phyloP scores from a whole-genome alignment of 176 grass and related monocot species.

The Chrysopogon serrulatus region DNA sequence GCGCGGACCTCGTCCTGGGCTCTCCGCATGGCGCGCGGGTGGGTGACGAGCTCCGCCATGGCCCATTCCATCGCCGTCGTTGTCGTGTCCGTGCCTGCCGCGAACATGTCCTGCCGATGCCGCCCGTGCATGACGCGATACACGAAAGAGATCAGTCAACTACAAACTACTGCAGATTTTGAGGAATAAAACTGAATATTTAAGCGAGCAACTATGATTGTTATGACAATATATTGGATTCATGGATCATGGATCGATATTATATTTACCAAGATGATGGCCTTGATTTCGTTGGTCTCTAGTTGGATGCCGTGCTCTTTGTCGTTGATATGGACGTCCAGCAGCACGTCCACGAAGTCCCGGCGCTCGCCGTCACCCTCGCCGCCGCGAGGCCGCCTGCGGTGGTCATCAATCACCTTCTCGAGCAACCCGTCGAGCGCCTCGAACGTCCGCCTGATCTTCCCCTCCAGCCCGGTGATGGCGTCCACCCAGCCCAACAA shows the following conservation, averaged over 20 bases:
- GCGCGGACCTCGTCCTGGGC: conserved; percentile 30
- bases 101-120: conserved; percentile 24
- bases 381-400: background rate
- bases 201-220: background rate
- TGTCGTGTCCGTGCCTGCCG: background rate
- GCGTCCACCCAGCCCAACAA: conserved; percentile 50
- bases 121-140: background rate
- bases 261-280: conserved; percentile 16
- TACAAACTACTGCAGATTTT: no score
- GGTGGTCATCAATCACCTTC: conserved; percentile 25
- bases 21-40: conserved; percentile 18
- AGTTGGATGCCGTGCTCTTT: background rate
- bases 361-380: background rate
- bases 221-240: no score
- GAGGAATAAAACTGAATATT: no score
- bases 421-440: conserved; percentile 15
- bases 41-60: conserved; percentile 27
- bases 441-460: background rate
- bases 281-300: conserved; percentile 14
- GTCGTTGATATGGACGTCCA: background rate
- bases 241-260: background rate
- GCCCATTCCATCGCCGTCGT: conserved; percentile 16
- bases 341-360: conserved; percentile 26
- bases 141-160: background rate
- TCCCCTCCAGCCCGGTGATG: background rate